Conservation (phyloP, 805 yeast species). For the Ogataea henricii region DNA sequence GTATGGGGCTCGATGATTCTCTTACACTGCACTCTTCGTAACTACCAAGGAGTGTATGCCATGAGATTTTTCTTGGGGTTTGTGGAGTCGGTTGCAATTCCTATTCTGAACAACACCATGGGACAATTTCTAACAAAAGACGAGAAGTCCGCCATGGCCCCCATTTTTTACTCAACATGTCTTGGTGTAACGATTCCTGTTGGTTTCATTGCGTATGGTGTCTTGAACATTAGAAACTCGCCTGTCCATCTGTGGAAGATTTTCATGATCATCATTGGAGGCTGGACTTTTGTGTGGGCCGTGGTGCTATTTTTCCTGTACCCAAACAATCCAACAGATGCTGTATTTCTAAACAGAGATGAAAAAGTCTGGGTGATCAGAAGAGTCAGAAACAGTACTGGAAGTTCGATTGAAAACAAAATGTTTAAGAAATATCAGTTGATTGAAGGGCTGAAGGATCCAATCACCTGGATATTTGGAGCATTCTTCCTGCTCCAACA, state of each 20-base stretch:
- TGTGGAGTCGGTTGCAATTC: constrained; percentile 32
- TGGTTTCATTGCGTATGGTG: constrained; percentile 34
- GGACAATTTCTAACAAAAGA: constrained; percentile 47
- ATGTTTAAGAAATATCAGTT: constrained; percentile 32
- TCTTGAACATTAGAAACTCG: constrained; percentile 23
- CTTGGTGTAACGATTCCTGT: constrained; percentile 44
- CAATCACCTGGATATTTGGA: constrained; percentile 48
- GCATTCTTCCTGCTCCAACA: constrained; percentile 17
- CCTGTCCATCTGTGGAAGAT: constrained; percentile 45
- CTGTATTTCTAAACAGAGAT: constrained; percentile 39
- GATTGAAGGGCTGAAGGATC: constrained; percentile 29
- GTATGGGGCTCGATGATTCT: constrained; percentile 47
- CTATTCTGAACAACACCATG: constrained; percentile 21
- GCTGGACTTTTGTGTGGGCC: constrained; percentile 47
- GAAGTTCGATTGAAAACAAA: constrained; percentile 27
- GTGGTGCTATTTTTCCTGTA: constrained; percentile 40
- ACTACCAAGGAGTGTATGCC: constrained; percentile 37
- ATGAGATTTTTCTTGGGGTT: constrained; percentile 40
- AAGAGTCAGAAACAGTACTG: constrained; percentile 26
- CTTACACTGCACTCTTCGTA: constrained; percentile 42
- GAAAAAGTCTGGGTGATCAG: constrained; percentile 39
- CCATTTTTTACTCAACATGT: constrained; percentile 49
- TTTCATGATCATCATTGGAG: constrained; percentile 51
- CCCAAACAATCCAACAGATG: constrained; percentile 59
- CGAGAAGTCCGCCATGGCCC: constrained; percentile 46